Evolutionary conservation across 805 yeast species (phyloP).

Genomic region (Candida tibetensis): DNA sequence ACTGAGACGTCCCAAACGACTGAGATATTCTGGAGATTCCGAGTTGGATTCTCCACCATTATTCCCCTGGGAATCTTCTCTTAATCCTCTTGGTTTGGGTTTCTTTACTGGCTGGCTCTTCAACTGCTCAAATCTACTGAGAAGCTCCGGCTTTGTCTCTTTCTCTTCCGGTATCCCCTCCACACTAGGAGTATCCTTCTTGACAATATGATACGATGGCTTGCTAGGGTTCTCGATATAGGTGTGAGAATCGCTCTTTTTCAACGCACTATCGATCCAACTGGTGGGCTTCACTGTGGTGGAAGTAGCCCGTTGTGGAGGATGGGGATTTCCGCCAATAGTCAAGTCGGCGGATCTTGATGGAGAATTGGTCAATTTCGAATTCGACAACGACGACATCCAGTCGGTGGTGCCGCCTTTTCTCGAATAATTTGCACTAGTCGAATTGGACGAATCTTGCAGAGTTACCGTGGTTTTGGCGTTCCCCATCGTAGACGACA

Average conservation of each 20-base stretch:
- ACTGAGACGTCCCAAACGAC: constrained; percentile 4
- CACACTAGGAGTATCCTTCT: constrained; percentile 8
- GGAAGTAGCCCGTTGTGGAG: too few relatives aligned
- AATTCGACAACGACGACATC: constrained; percentile 13
- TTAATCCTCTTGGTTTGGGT: background rate
- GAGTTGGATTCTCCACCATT: background rate
- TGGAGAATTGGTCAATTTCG: constrained; percentile 9
- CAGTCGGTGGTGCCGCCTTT: constrained; percentile 8
- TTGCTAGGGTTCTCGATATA: constrained; percentile 11
- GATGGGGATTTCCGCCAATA: background rate
- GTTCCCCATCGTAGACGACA: constrained; percentile 13
- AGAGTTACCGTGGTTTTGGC: constrained; percentile 7
- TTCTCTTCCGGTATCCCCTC: constrained; percentile 2
- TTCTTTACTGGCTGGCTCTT: constrained; percentile 5
- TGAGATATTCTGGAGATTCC: constrained; percentile 6
- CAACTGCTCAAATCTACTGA: constrained; percentile 11
- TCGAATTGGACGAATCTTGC: constrained; percentile 4
- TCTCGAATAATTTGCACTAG: background rate
- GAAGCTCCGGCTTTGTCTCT: constrained; percentile 11
- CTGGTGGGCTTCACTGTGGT: constrained; percentile 10
- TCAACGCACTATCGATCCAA: constrained; percentile 15
- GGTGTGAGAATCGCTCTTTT: constrained; percentile 13
- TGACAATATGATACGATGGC: constrained; percentile 11
- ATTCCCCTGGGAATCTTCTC: background rate
- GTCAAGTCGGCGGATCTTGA: background rate